A percentile compares a stretch with the other conserved stretches of the same genome.
Evolutionary conservation across 2,329 filamentous ascomycete species (phyloP).

Genomic region (Fusarium fujikuroi): DNA sequence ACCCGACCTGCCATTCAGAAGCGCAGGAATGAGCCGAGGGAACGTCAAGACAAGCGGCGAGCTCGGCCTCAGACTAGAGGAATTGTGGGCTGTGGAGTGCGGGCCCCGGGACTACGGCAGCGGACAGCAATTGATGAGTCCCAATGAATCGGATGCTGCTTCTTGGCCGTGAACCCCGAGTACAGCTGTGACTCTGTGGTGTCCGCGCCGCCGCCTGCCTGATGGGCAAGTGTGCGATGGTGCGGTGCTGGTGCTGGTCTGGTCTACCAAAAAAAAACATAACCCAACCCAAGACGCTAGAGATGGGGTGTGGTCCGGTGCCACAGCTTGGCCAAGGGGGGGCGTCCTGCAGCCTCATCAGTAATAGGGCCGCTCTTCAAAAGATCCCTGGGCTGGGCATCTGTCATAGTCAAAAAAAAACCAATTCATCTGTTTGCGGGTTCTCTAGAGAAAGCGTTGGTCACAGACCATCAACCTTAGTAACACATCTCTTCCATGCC

Average conservation of each 20-base stretch:
- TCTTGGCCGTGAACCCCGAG: conserved; percentile 39
- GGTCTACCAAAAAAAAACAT: conserved; percentile 15
- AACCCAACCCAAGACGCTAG: conserved; percentile 33
- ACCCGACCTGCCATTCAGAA: conserved; percentile 24
- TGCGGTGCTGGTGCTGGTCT: conserved; percentile 25
- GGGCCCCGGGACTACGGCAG: conserved; percentile 41
- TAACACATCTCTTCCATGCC: conserved; percentile 9
- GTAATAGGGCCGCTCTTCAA: conserved; percentile 38
- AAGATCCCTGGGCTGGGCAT: conserved; percentile 38
- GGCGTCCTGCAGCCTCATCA: conserved; percentile 32
- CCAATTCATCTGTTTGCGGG: conserved; percentile 19
- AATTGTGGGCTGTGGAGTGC: conserved; percentile 37
- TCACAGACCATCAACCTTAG: conserved; percentile 27
- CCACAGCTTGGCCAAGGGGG: conserved; percentile 32
- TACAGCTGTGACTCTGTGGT: conserved; percentile 20
- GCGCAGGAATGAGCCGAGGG: conserved; percentile 33
- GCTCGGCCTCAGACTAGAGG: conserved; percentile 28
- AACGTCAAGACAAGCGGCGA: conserved; percentile 27
- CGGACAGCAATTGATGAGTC: conserved; percentile 33
- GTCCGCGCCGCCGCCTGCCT: neutral
- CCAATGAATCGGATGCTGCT: conserved; percentile 35
- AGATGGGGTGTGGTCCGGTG: conserved; percentile 33
- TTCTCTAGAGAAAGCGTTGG: conserved; percentile 19
- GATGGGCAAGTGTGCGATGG: conserved; percentile 3
- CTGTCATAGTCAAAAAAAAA: conserved; percentile 27